Evolutionary conservation across 2,329 filamentous ascomycete genomes (phyloP).

Genomic region (Stemphylium vesicarium): DNA sequence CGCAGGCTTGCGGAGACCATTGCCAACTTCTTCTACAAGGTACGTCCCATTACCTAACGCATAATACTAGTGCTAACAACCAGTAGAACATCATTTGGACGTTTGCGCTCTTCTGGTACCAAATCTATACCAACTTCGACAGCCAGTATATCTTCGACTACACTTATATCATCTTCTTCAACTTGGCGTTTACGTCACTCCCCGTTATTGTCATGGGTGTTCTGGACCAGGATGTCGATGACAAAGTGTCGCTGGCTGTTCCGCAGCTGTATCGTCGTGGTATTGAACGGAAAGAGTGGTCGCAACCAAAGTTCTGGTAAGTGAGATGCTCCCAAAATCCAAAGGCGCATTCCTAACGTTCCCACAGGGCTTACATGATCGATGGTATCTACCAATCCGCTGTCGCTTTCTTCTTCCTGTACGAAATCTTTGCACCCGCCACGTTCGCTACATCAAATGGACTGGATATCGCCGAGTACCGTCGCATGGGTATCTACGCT

Average conservation of each 20-base stretch:
- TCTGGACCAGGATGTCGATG: constrained; percentile 94
- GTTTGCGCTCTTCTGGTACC: constrained; percentile 95
- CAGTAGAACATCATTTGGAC: constrained; percentile 92
- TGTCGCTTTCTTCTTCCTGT: constrained; percentile 92
- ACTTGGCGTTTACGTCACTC: constrained; percentile 93
- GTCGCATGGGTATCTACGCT: constrained; percentile 85
- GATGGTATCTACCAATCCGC: constrained; percentile 95
- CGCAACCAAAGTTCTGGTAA: constrained; percentile 94
- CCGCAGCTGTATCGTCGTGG: constrained; percentile 94
- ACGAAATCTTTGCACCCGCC: constrained; percentile 74
- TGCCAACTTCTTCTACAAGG: constrained; percentile 99
- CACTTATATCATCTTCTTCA: constrained; percentile 96
- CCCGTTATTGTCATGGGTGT: constrained; percentile 96
- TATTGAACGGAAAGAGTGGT: constrained; percentile 97
- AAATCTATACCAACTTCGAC: constrained; percentile 94
- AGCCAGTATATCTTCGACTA: constrained; percentile 97
- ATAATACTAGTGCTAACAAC: constrained; percentile 29
- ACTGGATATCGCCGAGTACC: constrained; percentile 76
- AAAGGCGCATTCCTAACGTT: constrained; percentile 19
- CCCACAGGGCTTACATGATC: constrained; percentile 75
- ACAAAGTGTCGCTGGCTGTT: constrained; percentile 90
- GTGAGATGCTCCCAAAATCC: constrained; percentile 36
- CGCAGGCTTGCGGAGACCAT: constrained; percentile 89
- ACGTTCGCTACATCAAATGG: constrained; percentile 76
- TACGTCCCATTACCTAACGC: constrained; percentile 40